A percentile compares a stretch with the other conserved stretches of the same genome.
These are phyloP conservation scores for Diplotaxis tenuifolia DNA, from an alignment of 345 rosid species.

Conservation along the genomic window DNA sequence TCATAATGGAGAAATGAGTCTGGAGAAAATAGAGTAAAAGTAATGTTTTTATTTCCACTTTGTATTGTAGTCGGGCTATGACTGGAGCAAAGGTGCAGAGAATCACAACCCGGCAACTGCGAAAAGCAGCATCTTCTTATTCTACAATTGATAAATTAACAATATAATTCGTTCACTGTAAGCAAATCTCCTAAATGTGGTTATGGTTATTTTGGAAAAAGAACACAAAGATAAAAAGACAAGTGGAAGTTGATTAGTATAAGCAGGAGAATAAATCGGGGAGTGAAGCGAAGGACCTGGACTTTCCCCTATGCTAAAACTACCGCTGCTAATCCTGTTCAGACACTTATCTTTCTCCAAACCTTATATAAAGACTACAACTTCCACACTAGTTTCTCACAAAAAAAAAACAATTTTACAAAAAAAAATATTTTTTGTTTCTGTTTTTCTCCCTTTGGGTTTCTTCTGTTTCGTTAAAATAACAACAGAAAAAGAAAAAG, in stretches of 20 bases:
- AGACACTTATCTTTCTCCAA: not conserved
- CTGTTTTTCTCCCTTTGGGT: conserved; percentile 12
- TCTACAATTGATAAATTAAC: too few relatives aligned
- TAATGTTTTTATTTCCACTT: not conserved
- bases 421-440: not conserved
- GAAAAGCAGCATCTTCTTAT: conserved; percentile 36
- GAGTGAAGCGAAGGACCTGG: conserved; percentile 28
- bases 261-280: conserved; percentile 27
- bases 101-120: conserved; percentile 42
- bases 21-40: not conserved
- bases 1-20: not conserved
- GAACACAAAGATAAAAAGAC: too few relatives aligned
- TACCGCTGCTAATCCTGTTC: not conserved
- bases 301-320: not conserved
- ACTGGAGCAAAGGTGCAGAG: conserved; percentile 79
- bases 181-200: not conserved
- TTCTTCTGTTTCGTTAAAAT: conserved; percentile 32
- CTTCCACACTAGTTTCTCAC: not conserved
- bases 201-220: too few relatives aligned
- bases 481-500: conserved; percentile 32
- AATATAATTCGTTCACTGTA: too few relatives aligned
- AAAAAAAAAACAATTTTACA: conserved; percentile 5
- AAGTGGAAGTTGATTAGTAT: conserved; percentile 25
- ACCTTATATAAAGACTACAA: not conserved
- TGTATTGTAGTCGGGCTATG: conserved; percentile 66